These are phyloP conservation scores for Apiospora marii DNA, from an alignment of 2,329 filamentous ascomycete genomes.

Conservation along the genomic window DNA sequence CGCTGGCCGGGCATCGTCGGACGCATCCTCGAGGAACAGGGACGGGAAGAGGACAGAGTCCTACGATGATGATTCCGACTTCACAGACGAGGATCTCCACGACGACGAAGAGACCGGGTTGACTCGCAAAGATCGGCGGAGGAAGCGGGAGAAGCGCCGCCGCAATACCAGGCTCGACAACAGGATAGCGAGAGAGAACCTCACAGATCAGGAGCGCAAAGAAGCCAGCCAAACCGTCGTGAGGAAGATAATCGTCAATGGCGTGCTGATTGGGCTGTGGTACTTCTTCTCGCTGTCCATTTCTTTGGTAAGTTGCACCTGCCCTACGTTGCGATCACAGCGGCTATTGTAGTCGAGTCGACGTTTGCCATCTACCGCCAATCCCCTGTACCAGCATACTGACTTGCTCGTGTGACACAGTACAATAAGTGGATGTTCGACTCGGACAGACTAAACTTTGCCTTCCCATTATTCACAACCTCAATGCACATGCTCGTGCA, in stretches of 20 bases:
- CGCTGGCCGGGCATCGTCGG: conserved; percentile 28
- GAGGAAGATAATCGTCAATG: conserved; percentile 75
- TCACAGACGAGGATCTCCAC: conserved; percentile 76
- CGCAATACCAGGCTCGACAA: conserved; percentile 75
- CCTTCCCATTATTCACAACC: conserved; percentile 94
- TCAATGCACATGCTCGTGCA: conserved; percentile 96
- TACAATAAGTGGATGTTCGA: conserved; percentile 99
- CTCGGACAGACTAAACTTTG: conserved; percentile 83
- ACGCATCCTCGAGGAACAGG: conserved; percentile 34
- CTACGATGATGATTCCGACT: conserved; percentile 58
- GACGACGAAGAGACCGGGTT: conserved; percentile 92
- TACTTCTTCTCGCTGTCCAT: conserved; percentile 92
- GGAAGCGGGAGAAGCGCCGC: conserved; percentile 71
- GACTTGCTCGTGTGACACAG: conserved; percentile 49
- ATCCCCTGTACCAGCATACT: neutral
- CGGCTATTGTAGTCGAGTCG: neutral
- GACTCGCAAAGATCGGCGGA: conserved; percentile 74
- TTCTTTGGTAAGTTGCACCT: conserved; percentile 72
- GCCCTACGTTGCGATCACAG: neutral
- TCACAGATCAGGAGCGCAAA: conserved; percentile 76
- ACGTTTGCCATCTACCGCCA: neutral
- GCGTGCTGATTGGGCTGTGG: conserved; percentile 85
- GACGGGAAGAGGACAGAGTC: conserved; percentile 30
- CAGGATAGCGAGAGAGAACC: conserved; percentile 67
- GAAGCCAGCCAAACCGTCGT: conserved; percentile 79